These are phyloP conservation scores for Boletus sp. DNA, from an alignment of 768 basidiomycete genomes.

Conservation along the genomic window DNA sequence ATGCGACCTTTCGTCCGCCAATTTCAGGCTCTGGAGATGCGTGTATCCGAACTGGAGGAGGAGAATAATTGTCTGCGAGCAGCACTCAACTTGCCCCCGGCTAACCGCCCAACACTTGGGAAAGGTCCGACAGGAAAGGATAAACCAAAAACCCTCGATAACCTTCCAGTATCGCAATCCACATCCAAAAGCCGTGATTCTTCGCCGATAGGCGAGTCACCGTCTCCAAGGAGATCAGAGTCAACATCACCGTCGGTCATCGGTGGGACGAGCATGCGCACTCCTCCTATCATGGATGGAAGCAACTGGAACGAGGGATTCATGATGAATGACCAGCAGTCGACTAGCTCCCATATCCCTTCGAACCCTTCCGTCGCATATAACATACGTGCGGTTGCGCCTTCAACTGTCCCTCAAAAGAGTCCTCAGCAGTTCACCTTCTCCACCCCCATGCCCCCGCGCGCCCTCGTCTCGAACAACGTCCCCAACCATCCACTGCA, in stretches of 20 bases:
- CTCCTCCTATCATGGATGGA: constrained; percentile 47
- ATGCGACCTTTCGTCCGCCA: constrained; percentile 30
- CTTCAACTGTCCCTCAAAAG: constrained; percentile 44
- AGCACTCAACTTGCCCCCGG: constrained; percentile 69
- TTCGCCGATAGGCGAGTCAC: constrained; percentile 57
- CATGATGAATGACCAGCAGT: constrained; percentile 46
- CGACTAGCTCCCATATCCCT: constrained; percentile 32
- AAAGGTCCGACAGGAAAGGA: constrained; percentile 88
- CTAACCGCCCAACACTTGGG: constrained; percentile 67
- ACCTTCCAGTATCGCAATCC: constrained; percentile 30
- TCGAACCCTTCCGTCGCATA: constrained; percentile 43
- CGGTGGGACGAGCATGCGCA: constrained; percentile 27
- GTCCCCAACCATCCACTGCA: constrained; percentile 38
- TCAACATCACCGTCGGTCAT: constrained; percentile 35
- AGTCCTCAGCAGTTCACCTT: constrained; percentile 46
- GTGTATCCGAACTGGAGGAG: constrained; percentile 79
- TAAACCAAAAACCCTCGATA: constrained; percentile 57
- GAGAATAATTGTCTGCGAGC: constrained; percentile 76
- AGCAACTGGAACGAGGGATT: constrained; percentile 56
- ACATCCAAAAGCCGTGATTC: constrained; percentile 59
- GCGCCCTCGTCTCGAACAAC: constrained; percentile 39
- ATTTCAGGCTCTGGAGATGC: constrained; percentile 70
- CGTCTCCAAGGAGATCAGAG: constrained; percentile 40
- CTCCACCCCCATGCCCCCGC: constrained; percentile 40
- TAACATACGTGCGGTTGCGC: constrained; percentile 41